phyloP scores from a whole-genome alignment of 768 basidiomycete species.

The Cubamyces sp. region DNA sequence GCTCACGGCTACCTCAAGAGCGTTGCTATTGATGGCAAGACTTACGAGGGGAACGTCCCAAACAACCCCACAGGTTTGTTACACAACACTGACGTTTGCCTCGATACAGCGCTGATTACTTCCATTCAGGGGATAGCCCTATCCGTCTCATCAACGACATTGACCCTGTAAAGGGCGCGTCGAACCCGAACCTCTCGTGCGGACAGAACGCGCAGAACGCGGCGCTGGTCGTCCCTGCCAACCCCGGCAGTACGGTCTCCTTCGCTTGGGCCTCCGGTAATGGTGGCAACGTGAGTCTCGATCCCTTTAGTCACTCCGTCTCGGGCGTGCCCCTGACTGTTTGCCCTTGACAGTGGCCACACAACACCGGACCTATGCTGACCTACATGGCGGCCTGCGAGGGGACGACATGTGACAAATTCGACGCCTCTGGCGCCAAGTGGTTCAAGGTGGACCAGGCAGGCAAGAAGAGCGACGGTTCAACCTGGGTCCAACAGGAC shows the following conservation, averaged over 20 bases:
- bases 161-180: conserved; percentile 56
- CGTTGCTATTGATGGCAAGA: conserved; percentile 47
- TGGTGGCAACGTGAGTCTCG: conserved; percentile 28
- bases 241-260: conserved; percentile 56
- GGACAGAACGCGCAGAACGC: conserved; percentile 56
- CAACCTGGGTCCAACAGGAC: conserved; percentile 36
- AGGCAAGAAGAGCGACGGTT: conserved; percentile 31
- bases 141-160: conserved; percentile 48
- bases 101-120: background rate
- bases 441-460: conserved; percentile 67
- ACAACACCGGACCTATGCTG: conserved; percentile 71
- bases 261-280: conserved; percentile 58
- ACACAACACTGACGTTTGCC: no score
- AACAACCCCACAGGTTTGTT: conserved; percentile 39
- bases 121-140: conserved; percentile 20
- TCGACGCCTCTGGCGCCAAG: conserved; percentile 58
- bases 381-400: conserved; percentile 74
- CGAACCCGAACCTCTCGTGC: conserved; percentile 59
- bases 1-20: conserved; percentile 50
- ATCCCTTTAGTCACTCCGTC: conserved; percentile 25
- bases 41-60: conserved; percentile 46
- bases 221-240: conserved; percentile 52
- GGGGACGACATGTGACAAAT: conserved; percentile 59
- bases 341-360: conserved; percentile 46
- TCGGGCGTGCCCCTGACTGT: no score